Conservation (phyloP, 352 stramenopile species). For the Globisporangium canariense region DNA sequence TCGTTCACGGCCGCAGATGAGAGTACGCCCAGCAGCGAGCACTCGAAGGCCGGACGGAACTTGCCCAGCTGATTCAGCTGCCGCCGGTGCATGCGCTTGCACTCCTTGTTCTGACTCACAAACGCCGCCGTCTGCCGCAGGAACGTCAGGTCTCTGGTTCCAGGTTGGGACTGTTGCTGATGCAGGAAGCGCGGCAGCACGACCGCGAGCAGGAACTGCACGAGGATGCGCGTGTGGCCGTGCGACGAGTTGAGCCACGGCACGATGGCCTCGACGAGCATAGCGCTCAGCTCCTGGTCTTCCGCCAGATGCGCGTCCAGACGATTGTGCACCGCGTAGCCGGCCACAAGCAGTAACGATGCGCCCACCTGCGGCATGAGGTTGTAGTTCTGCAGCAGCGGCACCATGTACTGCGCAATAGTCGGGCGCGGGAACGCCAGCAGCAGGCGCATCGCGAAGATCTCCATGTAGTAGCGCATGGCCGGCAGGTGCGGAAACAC, state of each 20-base stretch:
- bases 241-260: conserved; percentile 80
- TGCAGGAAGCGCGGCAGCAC: conserved; percentile 68
- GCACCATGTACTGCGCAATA: conserved; percentile 38
- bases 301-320: conserved; percentile 26
- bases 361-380: conserved; percentile 68
- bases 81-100: conserved; percentile 77
- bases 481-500: conserved; percentile 54
- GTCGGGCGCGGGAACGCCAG: conserved; percentile 45
- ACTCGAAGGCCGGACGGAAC: conserved; percentile 68
- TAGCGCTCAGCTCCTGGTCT: conserved; percentile 16
- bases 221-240: conserved; percentile 76
- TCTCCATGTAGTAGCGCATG: conserved; percentile 81
- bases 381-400: conserved; percentile 66
- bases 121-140: conserved; percentile 52
- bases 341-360: conserved; percentile 57
- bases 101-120: conserved; percentile 81
- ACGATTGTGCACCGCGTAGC: conserved; percentile 31
- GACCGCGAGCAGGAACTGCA: conserved; percentile 63
- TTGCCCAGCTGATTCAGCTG: conserved; percentile 58
- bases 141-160: conserved; percentile 31
- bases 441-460: conserved; percentile 71
- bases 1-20: conserved; percentile 63
- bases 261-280: conserved; percentile 49
- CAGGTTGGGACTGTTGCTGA: conserved; percentile 14
- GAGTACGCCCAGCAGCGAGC: conserved; percentile 67